Evolutionary conservation across 345 rosid species (phyloP), one percentile per base, ranked within the genome.

Genomic region (Murraya paniculata): DNA sequence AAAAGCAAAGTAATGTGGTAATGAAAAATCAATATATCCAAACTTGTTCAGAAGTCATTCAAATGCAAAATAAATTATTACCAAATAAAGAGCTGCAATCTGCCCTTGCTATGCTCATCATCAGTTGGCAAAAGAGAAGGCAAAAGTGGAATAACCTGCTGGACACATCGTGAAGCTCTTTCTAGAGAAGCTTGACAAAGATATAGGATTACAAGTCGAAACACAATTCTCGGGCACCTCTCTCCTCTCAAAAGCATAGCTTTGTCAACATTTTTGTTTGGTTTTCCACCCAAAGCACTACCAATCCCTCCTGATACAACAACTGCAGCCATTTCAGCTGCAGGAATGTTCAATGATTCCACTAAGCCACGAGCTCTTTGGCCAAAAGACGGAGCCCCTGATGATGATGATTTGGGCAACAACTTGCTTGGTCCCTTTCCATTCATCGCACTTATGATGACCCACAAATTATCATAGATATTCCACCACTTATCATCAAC

Each of bases 261-360:
- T 86, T 90, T 95, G 80, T 95, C 99, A 74, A 87, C 88, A 64
- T 64, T 89, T 91, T 89, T 93, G 85, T 83, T 89, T 70, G 90
- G 84, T 81, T 89, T 95, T 82, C 94, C 94, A 86, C 91, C 89
- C 84, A 91, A 84, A 45, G 98, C 98, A 92, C 87, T 91, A 76
- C 97, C 87, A 80, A 95, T 90, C 72, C 98, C 98, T 81, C 98
- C 98, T 19, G 99, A 91, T 22, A 92, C 98, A 86, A 95, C 99
- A 78, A 89, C 98, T 30, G 98, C 98, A 70, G 99, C 99, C 99
- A 95, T 95, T 83, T 95, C 99, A 64, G 98, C 97, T 64, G 99
- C 98, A 38, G 99, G 99, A 87, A 92, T 92, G 81, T 95, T 95
- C 72, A 95, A 81, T 19, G 99, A 95, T 83, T 95, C 99, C 41